Evolutionary conservation across 1,284 basidiomycete genomes (phyloP).

Genomic region (Moesziomyces antarcticus): DNA sequence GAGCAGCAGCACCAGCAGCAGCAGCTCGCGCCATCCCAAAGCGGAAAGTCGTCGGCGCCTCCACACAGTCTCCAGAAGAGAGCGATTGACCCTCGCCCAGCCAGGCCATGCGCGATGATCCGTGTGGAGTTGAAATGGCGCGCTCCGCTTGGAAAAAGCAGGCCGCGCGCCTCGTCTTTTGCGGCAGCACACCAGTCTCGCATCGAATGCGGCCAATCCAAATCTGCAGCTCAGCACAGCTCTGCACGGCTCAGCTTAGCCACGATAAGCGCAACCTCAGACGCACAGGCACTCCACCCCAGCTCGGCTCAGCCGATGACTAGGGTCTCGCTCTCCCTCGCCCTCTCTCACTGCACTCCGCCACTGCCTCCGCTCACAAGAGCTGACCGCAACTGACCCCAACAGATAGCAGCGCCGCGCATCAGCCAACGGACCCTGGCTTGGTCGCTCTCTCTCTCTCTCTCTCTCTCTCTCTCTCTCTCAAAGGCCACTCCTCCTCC

Average conservation of each 20-base stretch:
- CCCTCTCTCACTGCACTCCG: background rate
- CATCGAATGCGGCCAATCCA: conserved; percentile 1
- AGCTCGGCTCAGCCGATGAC: background rate
- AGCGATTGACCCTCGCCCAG: background rate
- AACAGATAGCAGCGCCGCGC: background rate
- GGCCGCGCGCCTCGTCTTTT: background rate
- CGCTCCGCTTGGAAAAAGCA: background rate
- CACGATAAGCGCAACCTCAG: too few species aligned
- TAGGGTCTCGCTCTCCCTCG: background rate
- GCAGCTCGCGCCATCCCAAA: conserved; percentile 19
- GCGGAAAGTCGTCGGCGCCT: conserved; percentile 15
- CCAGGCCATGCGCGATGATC: conserved; percentile 29
- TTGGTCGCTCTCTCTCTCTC: background rate
- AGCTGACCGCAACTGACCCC: too few species aligned
- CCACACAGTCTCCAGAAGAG: too few species aligned
- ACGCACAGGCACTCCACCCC: too few species aligned
- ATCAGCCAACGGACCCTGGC: background rate
- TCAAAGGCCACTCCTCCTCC: background rate
- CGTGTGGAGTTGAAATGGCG: conserved; percentile 35
- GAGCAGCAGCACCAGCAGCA: background rate
- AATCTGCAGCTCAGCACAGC: too few species aligned
- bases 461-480: conserved; percentile 1
- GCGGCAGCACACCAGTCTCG: conserved; percentile 20
- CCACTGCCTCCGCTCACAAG: too few species aligned
- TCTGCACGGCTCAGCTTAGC: too few species aligned